Conservation (phyloP, 1,284 basidiomycete species). For the Sporisorium exsertum region DNA sequence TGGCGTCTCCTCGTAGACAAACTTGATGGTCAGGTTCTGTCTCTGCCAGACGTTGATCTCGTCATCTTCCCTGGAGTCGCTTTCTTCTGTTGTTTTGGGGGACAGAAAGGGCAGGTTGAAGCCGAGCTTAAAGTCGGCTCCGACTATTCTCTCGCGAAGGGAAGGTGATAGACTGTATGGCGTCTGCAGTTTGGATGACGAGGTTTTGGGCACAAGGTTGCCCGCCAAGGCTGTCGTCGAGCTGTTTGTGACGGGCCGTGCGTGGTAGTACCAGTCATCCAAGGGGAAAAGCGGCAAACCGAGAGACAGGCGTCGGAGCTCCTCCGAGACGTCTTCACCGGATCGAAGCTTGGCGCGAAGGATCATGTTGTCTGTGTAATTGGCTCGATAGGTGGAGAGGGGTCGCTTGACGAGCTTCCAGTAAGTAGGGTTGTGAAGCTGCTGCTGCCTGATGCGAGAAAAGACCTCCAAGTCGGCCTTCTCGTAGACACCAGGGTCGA, state of each 20-base stretch:
- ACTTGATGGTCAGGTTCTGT: conserved; percentile 33
- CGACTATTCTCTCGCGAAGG: conserved; percentile 22
- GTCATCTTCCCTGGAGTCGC: background rate
- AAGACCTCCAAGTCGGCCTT: conserved; percentile 31
- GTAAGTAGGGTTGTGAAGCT: conserved; percentile 28
- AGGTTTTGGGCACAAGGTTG: background rate
- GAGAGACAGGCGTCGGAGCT: conserved; percentile 32
- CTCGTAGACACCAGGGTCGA: conserved; percentile 22
- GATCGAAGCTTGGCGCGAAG: conserved; percentile 22
- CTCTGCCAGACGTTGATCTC: conserved; percentile 33
- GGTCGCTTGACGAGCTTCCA: conserved; percentile 27
- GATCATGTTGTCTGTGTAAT: conserved; percentile 27
- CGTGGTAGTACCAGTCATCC: conserved; percentile 7
- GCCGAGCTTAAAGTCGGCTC: conserved; percentile 16
- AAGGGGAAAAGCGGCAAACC: conserved; percentile 30
- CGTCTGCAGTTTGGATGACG: conserved; percentile 11
- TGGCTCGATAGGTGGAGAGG: conserved; percentile 20
- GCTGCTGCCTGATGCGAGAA: conserved; percentile 12
- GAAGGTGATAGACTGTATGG: conserved; percentile 25
- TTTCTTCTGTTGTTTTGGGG: conserved; percentile 3
- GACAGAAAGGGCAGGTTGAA: conserved; percentile 28
- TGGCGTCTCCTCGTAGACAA: conserved; percentile 28
- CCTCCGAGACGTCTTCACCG: conserved; percentile 26
- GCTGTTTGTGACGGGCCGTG: background rate
- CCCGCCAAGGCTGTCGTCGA: background rate